Percentiles rank a stretch among this genome's conserved stretches.
These are phyloP conservation scores for Monosporascus ibericus DNA, from an alignment of 2,329 filamentous ascomycete genomes.

Conservation along the genomic window DNA sequence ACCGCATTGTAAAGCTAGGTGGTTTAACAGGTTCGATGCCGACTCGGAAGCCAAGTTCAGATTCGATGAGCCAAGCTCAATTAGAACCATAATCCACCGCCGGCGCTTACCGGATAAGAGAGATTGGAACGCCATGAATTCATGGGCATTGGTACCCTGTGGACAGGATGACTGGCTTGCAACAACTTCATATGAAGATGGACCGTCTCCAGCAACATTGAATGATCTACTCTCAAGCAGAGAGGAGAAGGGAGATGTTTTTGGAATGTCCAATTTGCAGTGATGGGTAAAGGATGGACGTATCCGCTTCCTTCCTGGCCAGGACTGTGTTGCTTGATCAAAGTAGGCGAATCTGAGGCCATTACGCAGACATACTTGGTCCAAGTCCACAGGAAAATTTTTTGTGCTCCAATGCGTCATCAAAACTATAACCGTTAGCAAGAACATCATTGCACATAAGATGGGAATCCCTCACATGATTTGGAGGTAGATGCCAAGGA, in stretches of 20 bases:
- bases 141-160: slow-evolving; percentile 37
- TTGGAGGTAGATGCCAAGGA: slow-evolving; percentile 10
- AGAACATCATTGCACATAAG: not conserved
- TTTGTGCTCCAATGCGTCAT: slow-evolving; percentile 41
- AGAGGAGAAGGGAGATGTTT: slow-evolving; percentile 27
- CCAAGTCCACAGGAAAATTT: slow-evolving; percentile 33
- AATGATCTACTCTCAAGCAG: slow-evolving; percentile 21
- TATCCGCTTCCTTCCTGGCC: slow-evolving; percentile 26
- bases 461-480: slow-evolving; percentile 13
- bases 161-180: slow-evolving; percentile 45
- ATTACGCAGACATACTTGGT: slow-evolving; percentile 38
- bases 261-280: slow-evolving; percentile 32
- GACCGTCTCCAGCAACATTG: slow-evolving; percentile 28
- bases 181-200: slow-evolving; percentile 47
- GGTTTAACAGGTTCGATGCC: slow-evolving; percentile 41
- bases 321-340: slow-evolving; percentile 32
- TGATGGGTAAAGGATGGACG: slow-evolving; percentile 39
- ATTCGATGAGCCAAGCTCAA: slow-evolving; percentile 45
- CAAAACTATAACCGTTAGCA: slow-evolving; percentile 17
- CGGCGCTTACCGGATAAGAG: slow-evolving; percentile 38
- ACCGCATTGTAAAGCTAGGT: slow-evolving; percentile 50
- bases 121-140: slow-evolving; percentile 46
- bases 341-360: slow-evolving; percentile 42
- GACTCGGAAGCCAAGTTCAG: slow-evolving; percentile 55
- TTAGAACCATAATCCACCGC: slow-evolving; percentile 43